phyloP scores from a whole-genome alignment of 257 asterid species.

The Solanum arcanum region DNA sequence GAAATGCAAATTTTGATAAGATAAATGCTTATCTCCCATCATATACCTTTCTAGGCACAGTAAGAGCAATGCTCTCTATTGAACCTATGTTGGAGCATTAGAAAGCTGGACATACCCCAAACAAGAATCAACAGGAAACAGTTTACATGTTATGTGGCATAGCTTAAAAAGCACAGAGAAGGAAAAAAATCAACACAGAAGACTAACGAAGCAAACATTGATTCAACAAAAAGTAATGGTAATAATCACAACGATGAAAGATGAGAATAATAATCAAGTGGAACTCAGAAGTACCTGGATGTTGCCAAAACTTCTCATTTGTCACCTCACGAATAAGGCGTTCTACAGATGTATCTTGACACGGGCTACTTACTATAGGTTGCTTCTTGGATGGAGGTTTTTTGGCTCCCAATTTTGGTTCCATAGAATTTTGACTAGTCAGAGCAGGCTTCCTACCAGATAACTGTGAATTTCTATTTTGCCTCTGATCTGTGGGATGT shows the following conservation, averaged over 20 bases:
- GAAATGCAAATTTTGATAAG: neutral
- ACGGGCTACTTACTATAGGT: conserved; percentile 29
- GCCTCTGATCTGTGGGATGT: conserved; percentile 57
- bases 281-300: conserved; percentile 56
- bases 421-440: conserved; percentile 35
- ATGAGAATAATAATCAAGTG: neutral
- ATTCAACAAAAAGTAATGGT: neutral
- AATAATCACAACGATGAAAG: neutral
- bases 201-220: neutral
- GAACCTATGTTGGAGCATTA: neutral
- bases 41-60: neutral
- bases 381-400: conserved; percentile 70
- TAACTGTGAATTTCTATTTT: conserved; percentile 42
- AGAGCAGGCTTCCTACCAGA: conserved; percentile 53
- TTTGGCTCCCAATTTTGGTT: conserved; percentile 47
- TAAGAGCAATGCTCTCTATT: neutral
- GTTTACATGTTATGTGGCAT: neutral
- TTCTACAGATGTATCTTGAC: conserved; percentile 90
- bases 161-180: neutral
- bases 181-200: neutral
- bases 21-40: neutral
- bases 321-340: conserved; percentile 98
- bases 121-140: neutral
- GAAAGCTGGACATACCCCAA: neutral
- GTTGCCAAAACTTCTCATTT: conserved; percentile 86